phyloP scores from a whole-genome alignment of 257 asterid species.

The Forsythia suspensa region DNA sequence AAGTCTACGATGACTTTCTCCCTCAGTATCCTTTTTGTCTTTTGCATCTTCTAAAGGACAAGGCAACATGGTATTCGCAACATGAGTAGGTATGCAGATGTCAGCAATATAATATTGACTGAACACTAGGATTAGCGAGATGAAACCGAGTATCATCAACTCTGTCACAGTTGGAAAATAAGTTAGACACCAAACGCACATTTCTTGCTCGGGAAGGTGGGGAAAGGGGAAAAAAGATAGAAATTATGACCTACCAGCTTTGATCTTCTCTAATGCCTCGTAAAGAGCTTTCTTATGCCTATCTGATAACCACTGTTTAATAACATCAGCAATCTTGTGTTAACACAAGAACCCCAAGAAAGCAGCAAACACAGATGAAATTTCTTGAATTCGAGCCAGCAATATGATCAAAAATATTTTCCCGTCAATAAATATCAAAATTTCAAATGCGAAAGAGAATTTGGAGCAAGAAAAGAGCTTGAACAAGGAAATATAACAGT shows the following conservation, averaged over 20 bases:
- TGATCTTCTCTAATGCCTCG: slow-evolving; percentile 92
- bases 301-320: slow-evolving; percentile 66
- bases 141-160: slow-evolving; percentile 96
- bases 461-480: not conserved
- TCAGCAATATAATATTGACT: slow-evolving; percentile 80
- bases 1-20: slow-evolving; percentile 46
- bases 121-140: slow-evolving; percentile 80
- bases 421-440: too few relatives aligned
- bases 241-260: slow-evolving; percentile 59
- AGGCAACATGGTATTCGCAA: slow-evolving; percentile 80
- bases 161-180: slow-evolving; percentile 50
- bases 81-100: slow-evolving; percentile 71
- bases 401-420: too few relatives aligned
- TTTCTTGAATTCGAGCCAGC: too few relatives aligned
- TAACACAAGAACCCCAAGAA: not conserved
- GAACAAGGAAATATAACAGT: not conserved
- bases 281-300: slow-evolving; percentile 80
- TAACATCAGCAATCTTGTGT: slow-evolving; percentile 15
- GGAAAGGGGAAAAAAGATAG: not conserved
- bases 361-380: too few relatives aligned
- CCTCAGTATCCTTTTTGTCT: slow-evolving; percentile 16
- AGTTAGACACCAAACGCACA: slow-evolving; percentile 9
- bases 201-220: not conserved
- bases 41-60: slow-evolving; percentile 26
- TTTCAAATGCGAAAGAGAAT: not conserved